phyloP scores from a whole-genome alignment of 78 protist genomes.

The Dictyostelium brefeldianum region DNA sequence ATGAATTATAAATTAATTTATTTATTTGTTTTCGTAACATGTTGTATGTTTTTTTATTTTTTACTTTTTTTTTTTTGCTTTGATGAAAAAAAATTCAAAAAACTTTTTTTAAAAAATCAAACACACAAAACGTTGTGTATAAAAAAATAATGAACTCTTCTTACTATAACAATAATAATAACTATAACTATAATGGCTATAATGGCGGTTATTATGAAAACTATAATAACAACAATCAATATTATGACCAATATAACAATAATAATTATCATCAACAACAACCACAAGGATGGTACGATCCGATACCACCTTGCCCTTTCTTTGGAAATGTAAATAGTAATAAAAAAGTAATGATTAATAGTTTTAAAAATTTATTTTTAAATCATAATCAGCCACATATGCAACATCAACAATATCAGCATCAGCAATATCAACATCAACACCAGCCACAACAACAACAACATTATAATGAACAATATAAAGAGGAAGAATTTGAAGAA shows the following conservation, averaged over 20 bases:
- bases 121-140: too few species aligned
- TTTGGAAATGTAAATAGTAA: background rate
- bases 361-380: conserved; percentile 1
- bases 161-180: background rate
- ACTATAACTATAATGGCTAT: background rate
- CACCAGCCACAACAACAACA: background rate
- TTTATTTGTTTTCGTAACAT: too few species aligned
- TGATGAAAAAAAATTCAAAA: too few species aligned
- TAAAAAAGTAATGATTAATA: background rate
- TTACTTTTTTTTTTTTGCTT: too few species aligned
- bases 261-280: background rate
- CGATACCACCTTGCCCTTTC: background rate
- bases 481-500: background rate
- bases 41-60: too few species aligned
- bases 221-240: background rate
- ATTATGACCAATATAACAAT: background rate
- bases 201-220: background rate
- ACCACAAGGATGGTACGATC: background rate
- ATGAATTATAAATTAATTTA: too few species aligned
- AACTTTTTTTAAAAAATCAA: too few species aligned
- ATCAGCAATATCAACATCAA: background rate
- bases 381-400: background rate
- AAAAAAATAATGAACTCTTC: too few species aligned
- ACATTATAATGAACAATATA: background rate
- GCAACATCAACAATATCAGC: background rate